phyloP scores from a whole-genome alignment of 75 land plant species.

The Gnetum montanum region DNA sequence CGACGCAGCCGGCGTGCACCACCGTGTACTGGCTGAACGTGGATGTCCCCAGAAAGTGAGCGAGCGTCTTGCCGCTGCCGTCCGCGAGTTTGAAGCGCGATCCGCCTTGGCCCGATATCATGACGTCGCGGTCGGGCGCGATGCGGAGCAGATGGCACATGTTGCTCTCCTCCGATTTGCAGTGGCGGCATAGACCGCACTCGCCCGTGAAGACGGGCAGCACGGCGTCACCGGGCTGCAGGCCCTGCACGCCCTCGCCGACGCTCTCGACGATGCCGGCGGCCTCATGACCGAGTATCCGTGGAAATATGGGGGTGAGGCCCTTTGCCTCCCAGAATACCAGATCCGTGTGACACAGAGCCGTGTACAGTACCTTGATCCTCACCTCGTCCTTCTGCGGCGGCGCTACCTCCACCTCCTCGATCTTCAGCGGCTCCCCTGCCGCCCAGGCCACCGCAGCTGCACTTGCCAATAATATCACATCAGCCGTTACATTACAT shows the following conservation, averaged over 20 bases:
- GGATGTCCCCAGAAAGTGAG: slow-evolving; percentile 65
- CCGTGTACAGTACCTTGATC: too few relatives aligned
- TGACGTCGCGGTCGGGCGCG: slow-evolving; percentile 45
- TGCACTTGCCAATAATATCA: too few relatives aligned
- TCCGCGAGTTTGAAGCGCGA: slow-evolving; percentile 40
- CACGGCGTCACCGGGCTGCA: slow-evolving; percentile 63
- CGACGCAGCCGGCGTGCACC: slow-evolving; percentile 60
- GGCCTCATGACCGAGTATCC: not conserved
- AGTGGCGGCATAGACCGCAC: slow-evolving; percentile 52
- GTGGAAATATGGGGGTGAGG: too few relatives aligned
- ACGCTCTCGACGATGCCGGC: slow-evolving; percentile 82
- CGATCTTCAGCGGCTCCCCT: slow-evolving; percentile 37
- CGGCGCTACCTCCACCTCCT: slow-evolving; percentile 48
- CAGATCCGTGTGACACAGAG: too few relatives aligned
- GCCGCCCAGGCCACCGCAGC: slow-evolving; percentile 65
- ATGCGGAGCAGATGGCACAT: slow-evolving; percentile 51
- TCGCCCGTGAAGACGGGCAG: slow-evolving; percentile 79
- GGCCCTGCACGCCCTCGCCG: slow-evolving; percentile 61
- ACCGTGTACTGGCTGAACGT: slow-evolving; percentile 90
- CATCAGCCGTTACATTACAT: too few relatives aligned
- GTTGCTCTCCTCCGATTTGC: slow-evolving; percentile 69
- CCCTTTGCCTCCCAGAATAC: too few relatives aligned
- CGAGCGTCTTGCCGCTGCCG: slow-evolving; percentile 55
- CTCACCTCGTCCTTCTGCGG: too few relatives aligned
- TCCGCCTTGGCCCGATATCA: slow-evolving; percentile 54